Conservation (phyloP, 73 alveolate species). For the Paramecium primaurelia region DNA sequence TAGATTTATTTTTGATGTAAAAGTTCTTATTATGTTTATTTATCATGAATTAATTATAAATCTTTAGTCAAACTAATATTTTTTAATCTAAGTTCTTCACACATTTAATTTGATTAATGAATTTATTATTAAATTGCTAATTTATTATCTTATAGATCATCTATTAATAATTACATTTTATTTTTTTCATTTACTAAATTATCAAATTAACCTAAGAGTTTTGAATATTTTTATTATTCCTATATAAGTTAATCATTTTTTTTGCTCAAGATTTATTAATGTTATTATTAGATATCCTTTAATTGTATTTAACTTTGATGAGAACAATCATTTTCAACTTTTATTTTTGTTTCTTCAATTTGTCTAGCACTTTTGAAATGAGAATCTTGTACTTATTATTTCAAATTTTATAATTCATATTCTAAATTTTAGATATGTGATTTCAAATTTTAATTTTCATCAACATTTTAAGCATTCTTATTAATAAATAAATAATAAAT, state of each 20-base stretch:
- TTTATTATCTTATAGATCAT: neutral
- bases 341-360: neutral
- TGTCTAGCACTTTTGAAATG: neutral
- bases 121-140: neutral
- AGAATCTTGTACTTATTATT: neutral
- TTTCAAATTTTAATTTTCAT: neutral
- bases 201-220: neutral
- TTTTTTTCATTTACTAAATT: neutral
- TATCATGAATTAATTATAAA: neutral
- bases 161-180: neutral
- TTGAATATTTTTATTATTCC: neutral
- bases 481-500: neutral
- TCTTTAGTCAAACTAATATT: neutral
- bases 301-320: neutral
- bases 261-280: neutral
- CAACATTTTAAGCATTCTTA: neutral
- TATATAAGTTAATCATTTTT: neutral
- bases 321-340: neutral
- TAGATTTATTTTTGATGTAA: neutral
- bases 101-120: neutral
- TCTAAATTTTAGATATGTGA: neutral
- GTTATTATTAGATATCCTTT: neutral
- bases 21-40: neutral
- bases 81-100: neutral
- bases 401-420: neutral